Evolutionary conservation across 257 asterid species (phyloP), one percentile per base, ranked within the genome.

Genomic region (Solanum verrucosum): DNA sequence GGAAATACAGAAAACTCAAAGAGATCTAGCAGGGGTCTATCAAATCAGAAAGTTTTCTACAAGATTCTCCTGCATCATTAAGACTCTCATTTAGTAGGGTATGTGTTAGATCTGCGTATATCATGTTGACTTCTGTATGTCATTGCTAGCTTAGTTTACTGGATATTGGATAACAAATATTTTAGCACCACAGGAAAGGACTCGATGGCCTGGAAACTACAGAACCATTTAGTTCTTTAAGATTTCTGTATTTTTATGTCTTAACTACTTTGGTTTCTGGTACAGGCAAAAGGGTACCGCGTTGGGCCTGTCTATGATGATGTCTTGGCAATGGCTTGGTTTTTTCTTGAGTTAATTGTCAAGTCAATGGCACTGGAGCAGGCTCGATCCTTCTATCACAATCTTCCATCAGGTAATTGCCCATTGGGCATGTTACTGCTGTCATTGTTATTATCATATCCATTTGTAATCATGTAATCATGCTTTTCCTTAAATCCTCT

Each of bases 291-390:
- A 92, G 99, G 99, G 85, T 97, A 97, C 88, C 99, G 99, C 84
- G 99, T 97, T 71, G 99, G 99, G 86, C 99, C 99, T 29, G 99
- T 97, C 88, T 97, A 97, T 23, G 99, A 97, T 94, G 99, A 97
- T 91, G 99, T 97, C 79, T 90, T 97, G 95, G 98, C 99, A 87
- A 97, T 97, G 99, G 99, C 99, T 89, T 97, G 99, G 99, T 96
- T 97, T 93, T 97, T 97, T 89, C 99, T 97, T 84, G 99, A 97
- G 90, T 93, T 97, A 89, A 93, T 97, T 87, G 98, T 97, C 93
- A 97, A 97, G 90, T 97, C 99, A 86, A 95, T 97, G 96, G 96
- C 99, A 87, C 90, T 97, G 90, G 99, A 97, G 96, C 99, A 96
- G 94, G 91, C 97, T 88, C 96, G 98, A 87, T 90, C 94, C 93